Evolutionary conservation across 768 basidiomycete species (phyloP), one percentile per base, ranked within the genome.

Genomic region (Boletus tomentosulus): DNA sequence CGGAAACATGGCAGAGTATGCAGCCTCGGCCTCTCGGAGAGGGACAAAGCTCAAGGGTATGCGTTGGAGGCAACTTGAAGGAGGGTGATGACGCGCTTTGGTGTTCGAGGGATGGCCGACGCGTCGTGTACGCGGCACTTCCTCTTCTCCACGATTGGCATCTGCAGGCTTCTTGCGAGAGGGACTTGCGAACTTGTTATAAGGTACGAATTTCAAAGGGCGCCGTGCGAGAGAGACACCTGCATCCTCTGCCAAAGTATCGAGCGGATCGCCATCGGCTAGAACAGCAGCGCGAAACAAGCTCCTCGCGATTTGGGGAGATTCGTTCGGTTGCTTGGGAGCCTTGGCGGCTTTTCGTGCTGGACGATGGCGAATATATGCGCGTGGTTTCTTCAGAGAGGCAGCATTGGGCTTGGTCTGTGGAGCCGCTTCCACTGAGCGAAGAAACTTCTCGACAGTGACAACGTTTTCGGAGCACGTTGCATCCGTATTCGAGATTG

Each of bases 401-500:
- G 6, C n/a, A 12, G 12, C 5, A 19, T 4, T 15, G 1, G 45
- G 50, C n/a, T 47, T 48, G 35, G 42, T 38, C 44, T 24, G 48
- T 11, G 48, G 19, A 15, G 12, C 15, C 10, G 25, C 38, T 46
- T 50, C 56, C 6, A 27, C 46, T 4, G 59, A 56, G 46, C 27
- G 59, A 50, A 69, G 61, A 47, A 70, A 69, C 11, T 10, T 43
- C 24, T 70, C 68, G 39, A 71, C 64, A 5, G 67, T 67, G 43
- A 71, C 10, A 8, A 51, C 19, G 10, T 47, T 51, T 50, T 56
- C 46, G 8, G 43, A 15, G n/a, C 24, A 6, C 38, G 2, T 31
- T 33, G 44, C 28, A 10, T 27, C 13, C 8, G n/a, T 33, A 2
- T 24, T 7, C 10, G n/a, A 33, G 2, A 12, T 35, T 27, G 33